These are phyloP conservation scores for Melanogaster broomeanus DNA, from an alignment of 768 basidiomycete species.

Conservation along the genomic window DNA sequence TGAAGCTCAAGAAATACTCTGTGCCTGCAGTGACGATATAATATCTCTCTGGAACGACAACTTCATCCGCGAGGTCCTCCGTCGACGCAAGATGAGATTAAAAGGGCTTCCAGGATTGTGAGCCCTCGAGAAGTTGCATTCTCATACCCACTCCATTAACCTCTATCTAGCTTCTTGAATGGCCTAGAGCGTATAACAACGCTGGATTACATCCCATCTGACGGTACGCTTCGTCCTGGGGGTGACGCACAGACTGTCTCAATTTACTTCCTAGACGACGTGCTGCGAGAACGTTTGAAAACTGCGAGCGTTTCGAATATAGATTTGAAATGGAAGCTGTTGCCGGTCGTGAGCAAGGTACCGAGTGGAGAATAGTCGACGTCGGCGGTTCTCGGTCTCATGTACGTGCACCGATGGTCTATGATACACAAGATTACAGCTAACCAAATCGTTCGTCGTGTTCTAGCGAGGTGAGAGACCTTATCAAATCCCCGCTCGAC, in stretches of 20 bases:
- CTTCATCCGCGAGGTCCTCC: conserved; percentile 43
- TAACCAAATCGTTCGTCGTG: conserved; percentile 2
- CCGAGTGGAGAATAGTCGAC: conserved; percentile 57
- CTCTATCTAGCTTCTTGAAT: conserved; percentile 43
- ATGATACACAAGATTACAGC: background rate
- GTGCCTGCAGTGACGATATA: conserved; percentile 44
- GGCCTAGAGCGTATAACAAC: conserved; percentile 50
- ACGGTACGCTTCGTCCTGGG: conserved; percentile 33
- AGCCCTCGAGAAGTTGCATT: conserved; percentile 4
- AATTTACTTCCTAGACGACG: conserved; percentile 43
- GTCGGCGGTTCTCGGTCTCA: conserved; percentile 55
- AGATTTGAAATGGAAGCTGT: conserved; percentile 77
- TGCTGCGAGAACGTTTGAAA: conserved; percentile 53
- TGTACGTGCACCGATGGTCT: conserved; percentile 38
- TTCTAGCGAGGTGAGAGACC: conserved; percentile 36
- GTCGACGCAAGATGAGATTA: conserved; percentile 44
- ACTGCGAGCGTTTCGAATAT: conserved; percentile 79
- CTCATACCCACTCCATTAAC: background rate
- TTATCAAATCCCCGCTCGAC: conserved; percentile 1
- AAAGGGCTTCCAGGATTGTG: conserved; percentile 57
- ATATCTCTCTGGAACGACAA: conserved; percentile 47
- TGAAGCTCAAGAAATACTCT: conserved; percentile 43
- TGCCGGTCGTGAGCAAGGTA: conserved; percentile 48
- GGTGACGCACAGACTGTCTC: background rate
- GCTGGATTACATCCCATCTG: conserved; percentile 46